Evolutionary conservation across 768 basidiomycete species (phyloP).

Genomic region (Hortiboletus flavorubellus): DNA sequence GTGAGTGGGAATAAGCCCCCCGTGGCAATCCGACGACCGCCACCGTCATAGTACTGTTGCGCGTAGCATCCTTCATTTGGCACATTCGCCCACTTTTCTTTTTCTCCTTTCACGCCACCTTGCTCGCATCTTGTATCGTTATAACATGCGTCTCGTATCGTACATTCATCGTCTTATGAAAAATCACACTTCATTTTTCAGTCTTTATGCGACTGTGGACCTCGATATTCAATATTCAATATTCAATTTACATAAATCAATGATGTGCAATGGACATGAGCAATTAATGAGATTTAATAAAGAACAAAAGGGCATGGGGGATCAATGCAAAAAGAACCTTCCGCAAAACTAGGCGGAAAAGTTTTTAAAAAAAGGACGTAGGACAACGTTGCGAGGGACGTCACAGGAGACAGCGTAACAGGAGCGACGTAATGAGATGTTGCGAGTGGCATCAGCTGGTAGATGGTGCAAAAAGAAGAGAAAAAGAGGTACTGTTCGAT

Average conservation of each 20-base stretch:
- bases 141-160: constrained; percentile 9
- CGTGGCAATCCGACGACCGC: constrained; percentile 33
- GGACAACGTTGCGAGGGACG: constrained; percentile 14
- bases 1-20: constrained; percentile 33
- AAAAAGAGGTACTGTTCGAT: constrained; percentile 10
- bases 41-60: constrained; percentile 8
- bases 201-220: not conserved
- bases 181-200: not conserved
- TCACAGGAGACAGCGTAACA: constrained; percentile 20
- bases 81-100: too few relatives aligned
- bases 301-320: not conserved
- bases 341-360: constrained; percentile 7
- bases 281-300: constrained; percentile 17
- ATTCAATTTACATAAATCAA: not conserved
- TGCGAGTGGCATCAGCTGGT: constrained; percentile 11
- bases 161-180: not conserved
- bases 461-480: not conserved
- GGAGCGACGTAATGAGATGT: constrained; percentile 18
- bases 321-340: not conserved
- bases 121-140: constrained; percentile 19
- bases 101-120: not conserved
- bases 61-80: not conserved
- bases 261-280: constrained; percentile 4
- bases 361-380: not conserved
- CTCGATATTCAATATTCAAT: not conserved